These are phyloP conservation scores for Dichotomocladium elegans DNA, from an alignment of 371 early-diverging fungal genomes.

Conservation along the genomic window DNA sequence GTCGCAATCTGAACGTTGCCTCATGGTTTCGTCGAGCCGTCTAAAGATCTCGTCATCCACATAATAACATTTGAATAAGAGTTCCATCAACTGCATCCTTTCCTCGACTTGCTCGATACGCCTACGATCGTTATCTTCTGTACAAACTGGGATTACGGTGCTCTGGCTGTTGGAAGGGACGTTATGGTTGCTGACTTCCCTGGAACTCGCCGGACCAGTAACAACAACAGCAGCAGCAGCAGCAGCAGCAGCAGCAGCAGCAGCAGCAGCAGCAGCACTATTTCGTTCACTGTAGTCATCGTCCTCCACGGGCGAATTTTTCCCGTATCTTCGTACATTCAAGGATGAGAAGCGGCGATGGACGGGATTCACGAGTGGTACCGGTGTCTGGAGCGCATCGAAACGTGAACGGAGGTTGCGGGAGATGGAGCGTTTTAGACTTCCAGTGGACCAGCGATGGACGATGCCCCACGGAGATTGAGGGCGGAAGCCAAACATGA, in stretches of 20 bases:
- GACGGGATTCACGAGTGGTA: slow-evolving; percentile 32
- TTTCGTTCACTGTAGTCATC: too few species aligned
- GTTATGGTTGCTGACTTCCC: too few species aligned
- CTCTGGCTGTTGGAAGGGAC: too few species aligned
- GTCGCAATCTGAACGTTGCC: too few species aligned
- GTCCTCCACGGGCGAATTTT: too few species aligned
- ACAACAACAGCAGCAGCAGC: too few species aligned
- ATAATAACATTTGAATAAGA: slow-evolving; percentile 6
- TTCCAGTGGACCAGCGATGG: slow-evolving; percentile 35
- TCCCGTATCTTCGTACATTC: too few species aligned
- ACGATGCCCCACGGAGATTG: slow-evolving; percentile 35
- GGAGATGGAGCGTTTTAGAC: slow-evolving; percentile 14
- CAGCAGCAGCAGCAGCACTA: too few species aligned
- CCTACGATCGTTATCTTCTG: slow-evolving; percentile 16
- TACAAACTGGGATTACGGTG: too few species aligned
- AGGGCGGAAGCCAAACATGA: slow-evolving; percentile 35
- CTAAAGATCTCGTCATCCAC: slow-evolving; percentile 6
- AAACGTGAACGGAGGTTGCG: slow-evolving; percentile 17
- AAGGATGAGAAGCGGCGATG: slow-evolving; percentile 14
- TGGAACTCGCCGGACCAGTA: too few species aligned
- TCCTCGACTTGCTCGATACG: slow-evolving; percentile 20
- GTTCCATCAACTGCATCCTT: slow-evolving; percentile 18
- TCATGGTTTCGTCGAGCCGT: slow-evolving; percentile 12
- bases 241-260: too few species aligned
- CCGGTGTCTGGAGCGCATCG: slow-evolving; percentile 9